Evolutionary conservation across 345 rosid species (phyloP).

Genomic region (Populus tremula): DNA sequence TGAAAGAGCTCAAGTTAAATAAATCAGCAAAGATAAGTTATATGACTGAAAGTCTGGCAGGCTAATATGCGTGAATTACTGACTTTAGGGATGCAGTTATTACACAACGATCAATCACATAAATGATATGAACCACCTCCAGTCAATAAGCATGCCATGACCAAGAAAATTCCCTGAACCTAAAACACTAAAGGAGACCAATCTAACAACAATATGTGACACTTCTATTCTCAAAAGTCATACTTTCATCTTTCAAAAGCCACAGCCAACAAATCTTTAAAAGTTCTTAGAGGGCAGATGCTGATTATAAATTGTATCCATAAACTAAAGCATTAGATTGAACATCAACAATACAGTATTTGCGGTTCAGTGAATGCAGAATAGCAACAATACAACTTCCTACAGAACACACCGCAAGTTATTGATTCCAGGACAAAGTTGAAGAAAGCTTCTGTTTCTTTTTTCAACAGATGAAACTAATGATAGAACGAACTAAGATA

Average conservation of each 20-base stretch:
- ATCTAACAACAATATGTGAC: background rate
- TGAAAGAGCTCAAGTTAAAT: constrained; percentile 3
- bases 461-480: background rate
- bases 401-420: background rate
- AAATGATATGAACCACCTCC: background rate
- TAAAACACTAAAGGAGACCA: background rate
- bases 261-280: background rate
- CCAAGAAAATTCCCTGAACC: background rate
- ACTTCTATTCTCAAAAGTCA: background rate
- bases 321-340: too few species aligned
- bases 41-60: background rate
- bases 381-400: background rate
- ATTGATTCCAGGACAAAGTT: background rate
- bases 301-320: too few species aligned
- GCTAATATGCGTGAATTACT: background rate
- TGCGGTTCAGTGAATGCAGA: background rate
- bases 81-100: background rate
- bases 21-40: background rate
- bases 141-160: background rate
- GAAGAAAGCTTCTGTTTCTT: background rate
- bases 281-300: background rate
- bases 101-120: background rate
- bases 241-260: background rate
- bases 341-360: too few species aligned
- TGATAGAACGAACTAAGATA: background rate